Base-by-base conservation (phyloP, 1,284 basidiomycete genomes). In the Cerrena zonata region DNA sequence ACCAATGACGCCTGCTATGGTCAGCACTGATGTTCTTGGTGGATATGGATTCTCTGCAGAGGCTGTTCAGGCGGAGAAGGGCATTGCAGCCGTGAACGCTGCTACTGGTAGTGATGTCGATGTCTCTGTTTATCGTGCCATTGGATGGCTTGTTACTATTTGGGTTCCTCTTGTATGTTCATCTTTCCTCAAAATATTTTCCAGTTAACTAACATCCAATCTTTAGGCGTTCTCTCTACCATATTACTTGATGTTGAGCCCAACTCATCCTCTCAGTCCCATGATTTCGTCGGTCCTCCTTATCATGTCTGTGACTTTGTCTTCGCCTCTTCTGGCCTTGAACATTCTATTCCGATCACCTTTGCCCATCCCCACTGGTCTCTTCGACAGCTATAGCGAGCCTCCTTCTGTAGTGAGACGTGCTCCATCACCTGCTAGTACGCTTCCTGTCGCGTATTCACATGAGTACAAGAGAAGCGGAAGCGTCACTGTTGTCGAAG, bases 401-500 rank as follows among this genome's bases (percentile, higher is more conserved):
- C 66, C 75, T 36, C 72, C 76, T n/a, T 65, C 71, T 0, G 67
- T 70, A 19, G 63, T 73, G 46, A 58, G 66, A 44, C 72, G 73
- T 46, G 68, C 70, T 13, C 68, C 75, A 38, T 71, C 77, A 25
- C 72, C 72, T 12, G 58, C 63, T 5, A 65, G 69, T 49, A 71
- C 66, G 67, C 18, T 53, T 24, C 69, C 70, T 44, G 15, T 34
- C 7, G 71, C 70, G 30, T 75, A 70, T 61, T 76, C 75, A 18
- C 70, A 76, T 53, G 76, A 79, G 50, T 81, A 80, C 64, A 86
- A 83, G 62, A 77, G 77, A 48, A 83, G 81, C 56, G 73, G 73
- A 19, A 82, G 77, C 53, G 69, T 79, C 48, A 86, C 82, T 10
- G 77, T 85, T 30, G 77, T 87, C 19, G 82, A 86, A 61, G 79